These are phyloP conservation scores for Plasmopara halstedii DNA, from an alignment of 352 stramenopile genomes.

Conservation along the genomic window DNA sequence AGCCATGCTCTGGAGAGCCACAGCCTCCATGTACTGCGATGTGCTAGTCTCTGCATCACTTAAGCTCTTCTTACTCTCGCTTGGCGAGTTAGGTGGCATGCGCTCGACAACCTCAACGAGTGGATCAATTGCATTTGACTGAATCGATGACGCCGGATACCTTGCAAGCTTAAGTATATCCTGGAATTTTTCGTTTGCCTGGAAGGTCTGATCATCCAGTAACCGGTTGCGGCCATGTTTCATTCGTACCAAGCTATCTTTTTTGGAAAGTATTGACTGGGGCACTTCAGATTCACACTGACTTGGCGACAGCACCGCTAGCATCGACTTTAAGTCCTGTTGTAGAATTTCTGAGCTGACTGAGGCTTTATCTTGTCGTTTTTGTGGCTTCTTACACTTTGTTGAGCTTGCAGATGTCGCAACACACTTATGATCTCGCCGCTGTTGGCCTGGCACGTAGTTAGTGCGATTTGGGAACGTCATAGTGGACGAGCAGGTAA, in stretches of 20 bases:
- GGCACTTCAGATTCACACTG: conserved; percentile 2
- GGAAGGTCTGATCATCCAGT: conserved; percentile 25
- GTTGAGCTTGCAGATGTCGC: background rate
- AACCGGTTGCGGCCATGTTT: conserved; percentile 20
- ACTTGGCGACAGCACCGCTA: conserved; percentile 13
- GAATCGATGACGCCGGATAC: conserved; percentile 2
- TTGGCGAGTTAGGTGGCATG: conserved; percentile 13
- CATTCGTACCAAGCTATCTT: conserved; percentile 14
- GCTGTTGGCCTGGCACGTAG: conserved; percentile 43
- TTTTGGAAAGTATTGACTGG: conserved; percentile 3
- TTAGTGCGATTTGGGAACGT: conserved; percentile 51
- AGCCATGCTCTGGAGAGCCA: conserved; percentile 21
- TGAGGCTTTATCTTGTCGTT: background rate
- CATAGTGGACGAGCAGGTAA: conserved; percentile 24
- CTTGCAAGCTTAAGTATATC: conserved; percentile 24
- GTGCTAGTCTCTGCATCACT: conserved; percentile 3
- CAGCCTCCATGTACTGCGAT: conserved; percentile 16
- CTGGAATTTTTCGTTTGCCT: conserved; percentile 18
- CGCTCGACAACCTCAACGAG: conserved; percentile 22
- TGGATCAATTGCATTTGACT: conserved; percentile 8
- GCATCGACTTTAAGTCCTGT: conserved; percentile 20
- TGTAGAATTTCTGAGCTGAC: conserved; percentile 8
- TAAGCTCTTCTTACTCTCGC: conserved; percentile 1
- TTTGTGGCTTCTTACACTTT: conserved; percentile 1
- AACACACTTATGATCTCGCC: conserved; percentile 21